phyloP scores from a whole-genome alignment of 257 asterid species.

The Verbena officinalis region DNA sequence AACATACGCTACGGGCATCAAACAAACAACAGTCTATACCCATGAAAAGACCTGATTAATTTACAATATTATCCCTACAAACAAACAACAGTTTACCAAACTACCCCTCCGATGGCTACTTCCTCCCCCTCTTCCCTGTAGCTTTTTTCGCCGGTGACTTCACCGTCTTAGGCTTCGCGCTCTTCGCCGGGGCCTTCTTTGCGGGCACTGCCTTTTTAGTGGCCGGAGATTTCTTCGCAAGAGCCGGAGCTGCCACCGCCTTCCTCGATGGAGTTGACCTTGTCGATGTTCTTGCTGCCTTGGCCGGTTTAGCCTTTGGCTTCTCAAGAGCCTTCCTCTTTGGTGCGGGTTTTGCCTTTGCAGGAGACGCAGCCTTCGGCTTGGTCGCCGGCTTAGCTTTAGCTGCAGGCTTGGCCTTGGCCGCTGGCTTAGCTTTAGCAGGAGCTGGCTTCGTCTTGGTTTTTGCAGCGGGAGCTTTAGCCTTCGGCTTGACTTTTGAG shows the following conservation, averaged over 20 bases:
- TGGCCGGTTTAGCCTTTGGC: slow-evolving; percentile 47
- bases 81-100: slow-evolving; percentile 27
- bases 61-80: slow-evolving; percentile 56
- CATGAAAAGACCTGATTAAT: slow-evolving; percentile 29
- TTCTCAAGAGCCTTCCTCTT: slow-evolving; percentile 61
- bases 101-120: slow-evolving; percentile 38
- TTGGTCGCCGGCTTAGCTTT: slow-evolving; percentile 51
- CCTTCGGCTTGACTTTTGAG: slow-evolving; percentile 32
- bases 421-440: slow-evolving; percentile 39
- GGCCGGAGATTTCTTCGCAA: slow-evolving; percentile 44
- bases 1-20: slow-evolving; percentile 26
- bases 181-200: slow-evolving; percentile 39
- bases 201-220: slow-evolving; percentile 44
- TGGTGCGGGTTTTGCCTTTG: slow-evolving; percentile 42
- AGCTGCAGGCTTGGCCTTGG: slow-evolving; percentile 45
- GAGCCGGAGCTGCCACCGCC: slow-evolving; percentile 32
- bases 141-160: slow-evolving; percentile 46
- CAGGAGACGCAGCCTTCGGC: slow-evolving; percentile 39
- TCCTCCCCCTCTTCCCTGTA: slow-evolving; percentile 46
- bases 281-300: slow-evolving; percentile 51
- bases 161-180: slow-evolving; percentile 28
- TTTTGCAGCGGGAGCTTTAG: slow-evolving; percentile 30
- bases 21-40: slow-evolving; percentile 35
- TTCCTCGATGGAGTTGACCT: slow-evolving; percentile 56
- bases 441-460: slow-evolving; percentile 29